Base-by-base conservation (phyloP, 2,329 filamentous ascomycete species). In the Monilinia polystroma region DNA sequence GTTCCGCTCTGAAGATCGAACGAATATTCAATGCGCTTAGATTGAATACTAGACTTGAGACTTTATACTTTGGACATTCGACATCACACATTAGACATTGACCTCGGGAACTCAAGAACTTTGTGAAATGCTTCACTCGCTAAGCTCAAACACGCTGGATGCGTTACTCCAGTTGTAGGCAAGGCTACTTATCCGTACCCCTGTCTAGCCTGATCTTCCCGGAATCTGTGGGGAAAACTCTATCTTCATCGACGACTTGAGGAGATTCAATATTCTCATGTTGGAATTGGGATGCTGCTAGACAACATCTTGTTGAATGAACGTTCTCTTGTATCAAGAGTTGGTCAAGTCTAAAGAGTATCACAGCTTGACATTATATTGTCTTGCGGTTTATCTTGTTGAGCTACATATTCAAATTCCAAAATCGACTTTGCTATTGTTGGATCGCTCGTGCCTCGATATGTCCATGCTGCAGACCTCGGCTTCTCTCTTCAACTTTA, bases 151-250 rank as follows among this genome's bases (percentile, higher is more conserved):
- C 38, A 41, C 38, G 11, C 38, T 41, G 38, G 11, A 14, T 43
- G 41, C 32, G 32, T 35, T 35, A 35, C 32, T 35, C 32, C 5
- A 35, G 32, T 8, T 35, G 32, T 35, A 35, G 32, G 32, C 32
- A 35, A 43, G 32, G 26, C 12, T 35, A 49, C 53, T 58, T 49
- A 29, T 64, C 54, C 10, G 32, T 4, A 51, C 54, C 54, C 63
- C 29, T 58, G 63, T 65, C 26, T 58, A 58, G 43, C 23, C 26
- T 29, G 38, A 47, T 35, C 51, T 47, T 20, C 62, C 26, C 63
- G 54, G 54, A 59, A 52, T 43, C n/a, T 65, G 54, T 65, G 63
- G 63, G 32, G 55, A 53, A 53, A 65, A 52, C 54, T 43, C 52
- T 51, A 59, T 51, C 16, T 65, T 41, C 43, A 38, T 35, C 41